A percentile compares a stretch with the other conserved stretches of the same genome.
Conservation (phyloP, 2,329 filamentous ascomycete species). For the Paecilomyces sp. region DNA sequence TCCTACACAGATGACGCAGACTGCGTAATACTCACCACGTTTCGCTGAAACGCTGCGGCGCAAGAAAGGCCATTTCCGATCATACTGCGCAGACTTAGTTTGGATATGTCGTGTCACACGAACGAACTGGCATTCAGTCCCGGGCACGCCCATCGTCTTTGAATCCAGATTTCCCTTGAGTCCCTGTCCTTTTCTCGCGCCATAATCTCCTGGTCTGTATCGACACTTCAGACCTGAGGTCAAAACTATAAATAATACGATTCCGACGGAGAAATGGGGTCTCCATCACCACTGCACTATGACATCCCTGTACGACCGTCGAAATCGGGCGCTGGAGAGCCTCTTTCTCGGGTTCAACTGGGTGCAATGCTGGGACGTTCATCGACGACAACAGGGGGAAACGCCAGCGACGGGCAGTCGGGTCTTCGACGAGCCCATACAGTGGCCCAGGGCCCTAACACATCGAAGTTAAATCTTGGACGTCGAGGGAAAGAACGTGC, state of each 20-base stretch:
- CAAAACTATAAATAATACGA: not conserved
- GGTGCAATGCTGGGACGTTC: conserved; percentile 6
- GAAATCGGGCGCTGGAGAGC: not conserved
- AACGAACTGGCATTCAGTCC: conserved; percentile 16
- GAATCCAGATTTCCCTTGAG: conserved; percentile 5
- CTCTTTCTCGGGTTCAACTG: not conserved
- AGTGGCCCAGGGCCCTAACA: conserved; percentile 24
- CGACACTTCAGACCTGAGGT: not conserved
- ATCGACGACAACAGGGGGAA: conserved; percentile 4
- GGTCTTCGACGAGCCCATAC: conserved; percentile 32
- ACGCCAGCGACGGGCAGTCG: conserved; percentile 12
- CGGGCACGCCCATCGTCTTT: conserved; percentile 15
- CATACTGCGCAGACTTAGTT: conserved; percentile 2
- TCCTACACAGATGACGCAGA: not conserved
- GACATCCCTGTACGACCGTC: not conserved
- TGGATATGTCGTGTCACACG: conserved; percentile 24
- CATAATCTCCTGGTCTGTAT: not conserved
- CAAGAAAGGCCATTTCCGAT: not conserved
- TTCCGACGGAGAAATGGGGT: conserved; percentile 5
- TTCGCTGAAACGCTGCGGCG: not conserved
- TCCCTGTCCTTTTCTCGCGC: not conserved
- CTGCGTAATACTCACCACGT: not conserved
- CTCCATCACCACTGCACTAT: not conserved
- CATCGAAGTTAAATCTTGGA: conserved; percentile 21
- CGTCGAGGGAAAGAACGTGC: conserved; percentile 24